These are phyloP conservation scores for Penicillium cinerascens DNA, from an alignment of 495 filamentous ascomycete genomes.

Conservation along the genomic window DNA sequence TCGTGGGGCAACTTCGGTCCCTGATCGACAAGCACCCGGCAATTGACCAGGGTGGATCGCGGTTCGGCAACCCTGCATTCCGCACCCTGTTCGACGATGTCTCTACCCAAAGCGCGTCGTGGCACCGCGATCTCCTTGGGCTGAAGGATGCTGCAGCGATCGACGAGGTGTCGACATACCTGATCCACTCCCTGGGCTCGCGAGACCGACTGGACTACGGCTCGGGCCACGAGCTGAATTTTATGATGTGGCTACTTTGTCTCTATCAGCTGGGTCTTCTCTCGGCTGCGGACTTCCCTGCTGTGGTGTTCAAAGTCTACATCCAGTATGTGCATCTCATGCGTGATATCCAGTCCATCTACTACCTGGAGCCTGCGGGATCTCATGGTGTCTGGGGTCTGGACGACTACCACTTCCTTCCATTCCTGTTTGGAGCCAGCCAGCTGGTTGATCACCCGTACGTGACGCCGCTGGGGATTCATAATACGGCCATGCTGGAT, in stretches of 20 bases:
- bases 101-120: slow-evolving; percentile 41
- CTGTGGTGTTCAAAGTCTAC: slow-evolving; percentile 74
- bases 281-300: slow-evolving; percentile 58
- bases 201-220: slow-evolving; percentile 91
- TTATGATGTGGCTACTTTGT: slow-evolving; percentile 89
- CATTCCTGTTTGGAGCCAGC: slow-evolving; percentile 93
- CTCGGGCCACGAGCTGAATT: slow-evolving; percentile 94
- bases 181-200: slow-evolving; percentile 81
- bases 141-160: slow-evolving; percentile 53
- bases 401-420: slow-evolving; percentile 95
- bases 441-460: slow-evolving; percentile 85
- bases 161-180: slow-evolving; percentile 72
- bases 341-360: slow-evolving; percentile 80
- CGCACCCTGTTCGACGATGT: slow-evolving; percentile 76
- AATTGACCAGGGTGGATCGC: slow-evolving; percentile 76
- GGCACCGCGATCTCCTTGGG: slow-evolving; percentile 47
- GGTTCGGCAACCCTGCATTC: slow-evolving; percentile 94
- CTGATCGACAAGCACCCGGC: slow-evolving; percentile 68
- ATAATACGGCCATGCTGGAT: slow-evolving; percentile 80
- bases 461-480: slow-evolving; percentile 82
- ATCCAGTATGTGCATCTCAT: slow-evolving; percentile 75
- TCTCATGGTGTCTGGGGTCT: slow-evolving; percentile 72
- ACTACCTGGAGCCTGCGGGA: slow-evolving; percentile 93
- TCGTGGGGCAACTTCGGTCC: slow-evolving; percentile 64
- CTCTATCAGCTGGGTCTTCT: slow-evolving; percentile 77